Percentiles rank a stretch among this genome's conserved stretches.
These are phyloP conservation scores for carrot (Daucus carota) DNA, from an alignment of 129 eudicot genomes.

Conservation along the genomic window DH1_v3.0 NC_030381.2:2761001-2761500, in stretches of 20 bases:
- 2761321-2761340: slow-evolving; percentile 54
- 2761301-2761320: slow-evolving; percentile 23
- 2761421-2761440: slow-evolving; percentile 49
- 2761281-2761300: slow-evolving; percentile 34
- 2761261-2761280: slow-evolving; percentile 60
- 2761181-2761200: slow-evolving; percentile 62
- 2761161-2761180: slow-evolving; percentile 42
- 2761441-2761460: slow-evolving; percentile 59
- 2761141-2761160: slow-evolving; percentile 49
- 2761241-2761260: slow-evolving; percentile 57
- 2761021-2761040: slow-evolving; percentile 62
- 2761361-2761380: slow-evolving; percentile 41
- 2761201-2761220: slow-evolving; percentile 26
- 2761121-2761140: slow-evolving; percentile 47
- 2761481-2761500: slow-evolving; percentile 35
- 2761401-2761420: slow-evolving; percentile 34
- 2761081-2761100: slow-evolving; percentile 41
- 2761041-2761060: slow-evolving; percentile 56
- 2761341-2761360: slow-evolving; percentile 66
- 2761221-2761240: slow-evolving; percentile 36
- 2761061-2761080: slow-evolving; percentile 45
- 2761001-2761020: slow-evolving; percentile 31
- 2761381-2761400: slow-evolving; percentile 33
- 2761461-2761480: slow-evolving; percentile 52
- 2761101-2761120: slow-evolving; percentile 51